A percentile compares a stretch with the other conserved stretches of the same genome.
Conservation (phyloP, 495 filamentous ascomycete genomes). For the Podospora bellae-mahoneyi region DNA sequence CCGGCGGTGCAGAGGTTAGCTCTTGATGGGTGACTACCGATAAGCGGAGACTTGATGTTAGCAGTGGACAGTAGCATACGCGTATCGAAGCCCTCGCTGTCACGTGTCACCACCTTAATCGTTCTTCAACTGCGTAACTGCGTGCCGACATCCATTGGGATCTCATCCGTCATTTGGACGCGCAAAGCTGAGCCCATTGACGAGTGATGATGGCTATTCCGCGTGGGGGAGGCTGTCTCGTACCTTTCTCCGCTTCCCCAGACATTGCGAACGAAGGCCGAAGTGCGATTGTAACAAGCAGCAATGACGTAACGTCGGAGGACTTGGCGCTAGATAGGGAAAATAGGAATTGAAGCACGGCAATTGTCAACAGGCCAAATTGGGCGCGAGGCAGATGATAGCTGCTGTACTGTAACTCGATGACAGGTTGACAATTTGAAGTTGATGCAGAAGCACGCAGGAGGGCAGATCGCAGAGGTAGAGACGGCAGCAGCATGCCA, state of each 20-base stretch:
- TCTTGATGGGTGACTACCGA: slow-evolving; percentile 24
- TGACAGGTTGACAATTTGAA: background rate
- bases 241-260: slow-evolving; percentile 44
- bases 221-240: slow-evolving; percentile 10
- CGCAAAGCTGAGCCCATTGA: background rate
- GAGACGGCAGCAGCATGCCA: slow-evolving; percentile 14
- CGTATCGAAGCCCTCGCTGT: background rate
- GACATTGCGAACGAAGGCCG: slow-evolving; percentile 45
- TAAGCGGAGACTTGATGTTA: slow-evolving; percentile 12
- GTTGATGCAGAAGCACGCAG: slow-evolving; percentile 7
- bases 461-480: slow-evolving; percentile 14
- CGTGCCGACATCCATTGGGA: background rate
- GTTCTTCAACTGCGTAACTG: background rate
- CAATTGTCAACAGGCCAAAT: background rate
- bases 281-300: slow-evolving; percentile 20
- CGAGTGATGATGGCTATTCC: background rate
- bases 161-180: background rate
- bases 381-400: background rate
- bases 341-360: background rate
- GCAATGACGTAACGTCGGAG: slow-evolving; percentile 2
- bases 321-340: background rate
- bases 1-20: slow-evolving; percentile 4
- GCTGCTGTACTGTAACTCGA: background rate
- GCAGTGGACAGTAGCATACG: slow-evolving; percentile 6
- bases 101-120: background rate